Evolutionary conservation across 768 basidiomycete genomes (phyloP), one percentile per base, ranked within the genome.

Genomic region (Lactarius trivialis): DNA sequence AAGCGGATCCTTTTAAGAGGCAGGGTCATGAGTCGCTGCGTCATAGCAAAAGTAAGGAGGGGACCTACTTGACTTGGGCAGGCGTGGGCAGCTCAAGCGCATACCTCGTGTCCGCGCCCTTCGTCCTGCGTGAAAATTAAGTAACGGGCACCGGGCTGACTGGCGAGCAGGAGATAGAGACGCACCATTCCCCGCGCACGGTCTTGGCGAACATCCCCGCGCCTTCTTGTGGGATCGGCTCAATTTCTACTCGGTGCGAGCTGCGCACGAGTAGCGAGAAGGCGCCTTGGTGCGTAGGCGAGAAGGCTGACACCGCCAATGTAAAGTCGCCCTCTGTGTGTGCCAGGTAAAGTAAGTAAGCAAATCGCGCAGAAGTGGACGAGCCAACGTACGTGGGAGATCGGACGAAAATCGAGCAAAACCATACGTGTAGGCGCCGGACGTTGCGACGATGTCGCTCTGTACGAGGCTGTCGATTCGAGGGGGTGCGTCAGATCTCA

Each of bases 171-270:
- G 37, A 37, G 37, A 15, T 39, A 39, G 12, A 48, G 21, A 71
- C 82, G 56, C 64, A 91, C 95, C 95, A 98, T 41, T 78, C 74
- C 4, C 91, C 93, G n/a, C 76, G 80, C 2, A 88, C 67, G 0
- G 78, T 70, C 67, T 89, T 87, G 24, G 74, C 75, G 70, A 88
- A 96, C 93, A 97, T 91, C 0, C 94, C 95, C 0, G 93, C 91
- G 0, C 93, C 94, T 75, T 98, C 96, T 60, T 86, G 83, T 0
- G 86, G 84, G 26, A 97, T 87, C 0, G 82, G 67, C 54, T 75
- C 76, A 26, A 97, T 64, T 19, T 85, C 82, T 56, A 94, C 79
- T 1, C 82, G 78, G 60, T 72, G 70, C 1, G 85, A 81, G 60
- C 87, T 82, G 55, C 89, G 83, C 2, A 92, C 73, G 26, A 77